Percentiles rank a stretch among this genome's conserved stretches.
Evolutionary conservation across 441 rosid species (phyloP).

Genomic region (Gossypium lobatum): DNA sequence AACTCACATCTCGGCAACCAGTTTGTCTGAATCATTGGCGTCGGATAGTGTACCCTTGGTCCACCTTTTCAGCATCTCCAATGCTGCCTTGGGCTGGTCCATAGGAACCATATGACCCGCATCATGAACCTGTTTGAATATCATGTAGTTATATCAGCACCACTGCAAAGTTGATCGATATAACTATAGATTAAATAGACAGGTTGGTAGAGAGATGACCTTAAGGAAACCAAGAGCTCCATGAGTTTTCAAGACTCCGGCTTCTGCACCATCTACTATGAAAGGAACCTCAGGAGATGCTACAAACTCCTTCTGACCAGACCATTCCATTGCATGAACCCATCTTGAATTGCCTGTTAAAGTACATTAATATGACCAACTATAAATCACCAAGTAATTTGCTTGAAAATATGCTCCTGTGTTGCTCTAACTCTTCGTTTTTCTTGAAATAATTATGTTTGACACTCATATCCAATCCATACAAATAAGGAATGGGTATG

Average conservation of each 20-base stretch:
- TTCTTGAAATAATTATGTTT: not conserved
- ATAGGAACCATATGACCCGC: conserved; percentile 99
- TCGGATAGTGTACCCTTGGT: conserved; percentile 44
- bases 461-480: not conserved
- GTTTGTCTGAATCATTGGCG: conserved; percentile 21
- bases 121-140: conserved; percentile 55
- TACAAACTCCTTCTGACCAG: conserved; percentile 63
- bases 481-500: not conserved
- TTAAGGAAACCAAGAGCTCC: conserved; percentile 84
- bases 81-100: conserved; percentile 93
- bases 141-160: conserved; percentile 18
- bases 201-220: conserved; percentile 32
- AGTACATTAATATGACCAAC: not conserved
- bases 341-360: conserved; percentile 89
- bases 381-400: not conserved
- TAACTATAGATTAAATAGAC: not conserved
- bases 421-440: not conserved
- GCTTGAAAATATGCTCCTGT: not conserved
- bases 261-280: conserved; percentile 63
- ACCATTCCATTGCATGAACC: conserved; percentile 98
- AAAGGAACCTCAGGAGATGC: conserved; percentile 58
- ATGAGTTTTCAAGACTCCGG: conserved; percentile 56
- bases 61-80: conserved; percentile 89
- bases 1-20: conserved; percentile 52
- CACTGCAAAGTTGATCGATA: not conserved